Evolutionary conservation across 495 filamentous ascomycete species (phyloP).

Genomic region (Talaromyces adpressus): DNA sequence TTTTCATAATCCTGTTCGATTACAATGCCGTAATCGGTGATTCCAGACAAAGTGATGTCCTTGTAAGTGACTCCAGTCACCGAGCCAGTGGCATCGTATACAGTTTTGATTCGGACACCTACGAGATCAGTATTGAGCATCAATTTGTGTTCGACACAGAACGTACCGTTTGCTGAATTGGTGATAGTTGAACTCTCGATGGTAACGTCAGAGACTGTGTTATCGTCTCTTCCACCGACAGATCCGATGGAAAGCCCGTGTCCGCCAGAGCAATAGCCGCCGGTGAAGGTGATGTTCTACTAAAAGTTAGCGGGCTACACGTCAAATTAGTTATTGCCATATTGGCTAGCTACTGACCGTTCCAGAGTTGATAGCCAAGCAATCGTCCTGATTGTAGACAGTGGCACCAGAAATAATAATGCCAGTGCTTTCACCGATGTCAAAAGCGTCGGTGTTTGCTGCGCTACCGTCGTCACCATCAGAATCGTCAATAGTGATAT

Average conservation of each 20-base stretch:
- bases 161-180: conserved; percentile 46
- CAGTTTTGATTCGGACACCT: conserved; percentile 56
- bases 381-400: conserved; percentile 58
- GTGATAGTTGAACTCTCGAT: conserved; percentile 44
- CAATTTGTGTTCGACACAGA: background rate
- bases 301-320: no score
- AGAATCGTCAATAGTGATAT: no score
- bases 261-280: conserved; percentile 51
- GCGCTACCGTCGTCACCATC: conserved; percentile 33
- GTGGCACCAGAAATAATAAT: conserved; percentile 50
- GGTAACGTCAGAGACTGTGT: conserved; percentile 49
- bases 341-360: conserved; percentile 13
- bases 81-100: conserved; percentile 46
- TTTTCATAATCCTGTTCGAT: conserved; percentile 67
- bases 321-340: no score
- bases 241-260: conserved; percentile 63
- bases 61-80: conserved; percentile 53
- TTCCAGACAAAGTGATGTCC: conserved; percentile 49
- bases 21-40: conserved; percentile 56
- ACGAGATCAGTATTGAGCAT: background rate
- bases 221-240: conserved; percentile 53
- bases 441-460: conserved; percentile 63
- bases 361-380: conserved; percentile 58
- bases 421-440: conserved; percentile 44
- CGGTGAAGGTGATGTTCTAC: conserved; percentile 46